Evolutionary conservation across 768 basidiomycete genomes (phyloP).

Genomic region (Xerocomellus chrysenteron): DNA sequence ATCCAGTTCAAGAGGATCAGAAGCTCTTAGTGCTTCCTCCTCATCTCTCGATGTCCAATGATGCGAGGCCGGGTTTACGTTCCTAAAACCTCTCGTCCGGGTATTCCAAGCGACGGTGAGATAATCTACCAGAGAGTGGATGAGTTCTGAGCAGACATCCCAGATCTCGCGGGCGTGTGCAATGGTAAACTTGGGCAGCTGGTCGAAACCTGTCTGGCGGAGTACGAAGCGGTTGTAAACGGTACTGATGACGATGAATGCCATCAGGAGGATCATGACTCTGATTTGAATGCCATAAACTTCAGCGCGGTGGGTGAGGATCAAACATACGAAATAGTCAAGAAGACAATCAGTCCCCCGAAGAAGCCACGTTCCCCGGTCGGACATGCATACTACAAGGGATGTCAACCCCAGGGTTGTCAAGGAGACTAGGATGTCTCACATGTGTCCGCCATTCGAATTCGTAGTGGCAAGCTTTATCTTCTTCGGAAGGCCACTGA

Average conservation of each 20-base stretch:
- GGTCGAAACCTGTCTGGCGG: constrained; percentile 66
- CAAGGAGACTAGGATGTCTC: constrained; percentile 21
- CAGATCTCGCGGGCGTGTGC: constrained; percentile 23
- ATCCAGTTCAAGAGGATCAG: constrained; percentile 25
- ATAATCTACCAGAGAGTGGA: constrained; percentile 14
- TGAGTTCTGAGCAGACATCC: constrained; percentile 21
- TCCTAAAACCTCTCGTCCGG: constrained; percentile 13
- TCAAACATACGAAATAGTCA: constrained; percentile 57
- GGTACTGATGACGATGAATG: constrained; percentile 67
- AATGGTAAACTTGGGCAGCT: constrained; percentile 62
- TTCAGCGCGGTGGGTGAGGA: neutral
- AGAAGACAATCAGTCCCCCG: constrained; percentile 53
- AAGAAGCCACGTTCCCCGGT: constrained; percentile 52
- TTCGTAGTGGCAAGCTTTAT: constrained; percentile 71
- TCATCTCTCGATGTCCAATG: constrained; percentile 35
- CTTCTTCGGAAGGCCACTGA: constrained; percentile 61
- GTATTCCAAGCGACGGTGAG: constrained; percentile 12
- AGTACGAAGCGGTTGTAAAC: constrained; percentile 81
- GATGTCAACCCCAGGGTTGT: neutral
- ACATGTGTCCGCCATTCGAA: constrained; percentile 86
- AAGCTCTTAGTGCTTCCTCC: constrained; percentile 23
- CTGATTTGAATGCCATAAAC: constrained; percentile 36
- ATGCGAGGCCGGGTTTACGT: constrained; percentile 26
- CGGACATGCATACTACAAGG: constrained; percentile 65
- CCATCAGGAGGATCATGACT: constrained; percentile 51